A percentile compares a stretch with the other conserved stretches of the same genome.
These are phyloP conservation scores for Candida railenensis DNA, from an alignment of 805 yeast genomes.

Conservation along the genomic window DNA sequence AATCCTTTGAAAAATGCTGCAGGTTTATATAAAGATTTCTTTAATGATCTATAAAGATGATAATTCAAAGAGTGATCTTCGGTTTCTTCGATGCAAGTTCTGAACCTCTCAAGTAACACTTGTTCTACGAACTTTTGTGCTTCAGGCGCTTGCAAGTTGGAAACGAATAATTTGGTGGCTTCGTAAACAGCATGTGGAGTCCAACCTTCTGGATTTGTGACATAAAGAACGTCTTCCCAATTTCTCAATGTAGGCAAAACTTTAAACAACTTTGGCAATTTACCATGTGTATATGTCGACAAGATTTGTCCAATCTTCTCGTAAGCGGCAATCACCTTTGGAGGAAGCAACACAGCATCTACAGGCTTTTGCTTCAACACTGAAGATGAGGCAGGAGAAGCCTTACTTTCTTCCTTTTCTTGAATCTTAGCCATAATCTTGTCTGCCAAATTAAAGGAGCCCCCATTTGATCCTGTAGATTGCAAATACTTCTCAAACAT, in stretches of 20 bases:
- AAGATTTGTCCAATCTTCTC: conserved; percentile 86
- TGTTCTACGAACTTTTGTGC: conserved; percentile 78
- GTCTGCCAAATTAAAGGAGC: conserved; percentile 78
- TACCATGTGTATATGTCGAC: conserved; percentile 90
- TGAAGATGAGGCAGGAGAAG: conserved; percentile 19
- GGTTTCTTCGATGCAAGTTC: conserved; percentile 66
- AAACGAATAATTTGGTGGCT: conserved; percentile 91
- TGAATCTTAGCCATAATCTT: conserved; percentile 87
- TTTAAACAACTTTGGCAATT: conserved; percentile 93
- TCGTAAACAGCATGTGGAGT: conserved; percentile 93
- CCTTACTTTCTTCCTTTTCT: conserved; percentile 54
- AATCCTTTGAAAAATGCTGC: conserved; percentile 98
- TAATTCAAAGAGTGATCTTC: conserved; percentile 83
- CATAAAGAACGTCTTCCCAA: conserved; percentile 94
- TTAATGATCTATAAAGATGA: conserved; percentile 87
- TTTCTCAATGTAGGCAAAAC: conserved; percentile 88
- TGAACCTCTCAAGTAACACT: conserved; percentile 69
- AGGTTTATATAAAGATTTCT: conserved; percentile 93
- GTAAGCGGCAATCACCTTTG: conserved; percentile 94
- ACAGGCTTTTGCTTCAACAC: conserved; percentile 36
- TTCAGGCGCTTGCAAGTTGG: conserved; percentile 82
- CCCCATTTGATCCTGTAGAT: conserved; percentile 28
- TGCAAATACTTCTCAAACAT: conserved; percentile 77
- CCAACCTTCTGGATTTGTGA: conserved; percentile 92
- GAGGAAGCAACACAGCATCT: conserved; percentile 87